Base-by-base conservation (phyloP, 1,284 basidiomycete genomes). In the Irpex lacteus region DNA sequence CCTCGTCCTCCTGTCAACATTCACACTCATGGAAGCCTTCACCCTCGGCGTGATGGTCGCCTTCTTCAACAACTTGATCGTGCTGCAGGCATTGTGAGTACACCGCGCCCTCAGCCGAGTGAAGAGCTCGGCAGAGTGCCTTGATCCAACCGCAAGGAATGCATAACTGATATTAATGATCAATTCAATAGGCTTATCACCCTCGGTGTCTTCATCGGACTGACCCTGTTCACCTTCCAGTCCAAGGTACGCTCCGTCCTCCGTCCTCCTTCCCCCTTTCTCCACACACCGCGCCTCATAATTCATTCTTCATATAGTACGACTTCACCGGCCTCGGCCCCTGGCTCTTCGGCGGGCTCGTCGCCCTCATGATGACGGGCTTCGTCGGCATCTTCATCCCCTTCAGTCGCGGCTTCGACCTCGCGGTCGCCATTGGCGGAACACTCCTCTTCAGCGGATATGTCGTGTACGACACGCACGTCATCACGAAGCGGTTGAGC, bases 241-340 rank as follows among this genome's bases (percentile, higher is more conserved):
- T 91, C 90, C 61, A 93, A 93, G 80, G 89, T 88, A 36, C 8
- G 34, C 62, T 13, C 2, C 19, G 5, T 40, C 38, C 9, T 19
- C 15, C 40, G 2, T 44, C 8, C 38, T 40, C 40, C 11, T 44
- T 15, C 8, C 15, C 11, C 40, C 40, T 44, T 11, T 57, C 26
- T 40, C 19, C 32, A 4, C 7, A 34, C 13, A n/a, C 9, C 47
- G 18, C 38, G 36, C 7, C 56, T 64, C 49, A 70, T 62, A 19
- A n/a, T 49, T 70, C 38, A 26, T 60, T 11, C 74, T 21, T 3
- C 19, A 1, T 11, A 8, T 32, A 94, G 88, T 95, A 93, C 77
- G 93, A 96, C 76, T 95, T 97, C 76, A 87, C 86, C 44, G 89
- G 90, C 59, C 84, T 96, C 80, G 93, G 88, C 0, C 89, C 93